Base-by-base conservation (phyloP, 805 yeast genomes). In the Saccharomycopsis sp. region DNA sequence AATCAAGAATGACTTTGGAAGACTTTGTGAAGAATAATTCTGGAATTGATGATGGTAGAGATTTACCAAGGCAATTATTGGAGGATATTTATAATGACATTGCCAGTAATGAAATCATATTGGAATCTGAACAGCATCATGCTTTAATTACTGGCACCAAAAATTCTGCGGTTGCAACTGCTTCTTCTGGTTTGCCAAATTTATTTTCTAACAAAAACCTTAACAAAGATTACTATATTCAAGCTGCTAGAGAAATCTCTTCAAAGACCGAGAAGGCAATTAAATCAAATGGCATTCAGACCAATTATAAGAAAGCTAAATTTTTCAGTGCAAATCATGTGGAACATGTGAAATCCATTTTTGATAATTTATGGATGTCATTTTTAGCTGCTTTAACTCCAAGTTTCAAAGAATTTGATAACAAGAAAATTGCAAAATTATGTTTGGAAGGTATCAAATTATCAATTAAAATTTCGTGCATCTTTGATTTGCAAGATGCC, bases 351-450 rank as follows among this genome's bases (percentile, higher is more conserved):
- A 82, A 76, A 59, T 89, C 97, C 1, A 85, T 94, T 58, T 90
- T 93, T 64, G 96, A 90, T 56, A 86, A 86, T 14, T 67, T 85
- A 36, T 93, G 99, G 99, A 89, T 94, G 96, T 87, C 97, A 0
- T 76, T 93, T 39, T 70, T 93, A 53, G 97, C 97, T 4, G 97
- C 95, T 0, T 70, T 93, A 40, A 88, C 97, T 0, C 90, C 94
- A 2, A 95, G 96, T 4, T 88, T 89, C 67, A 87, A 83, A 58
- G 96, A 87, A 44, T 80, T 82, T 51, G 88, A 85, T 53, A 93
- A 85, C 53, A 73, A 71, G 17, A 87, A 81, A 44, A 73, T 83
- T 8, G 74, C 85, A 3, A 74, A 69, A 40, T 63, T 73, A 6
- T 81, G 96, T 54, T 64, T 93, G 43, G 96, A 86, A 52, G 98